A percentile compares a stretch with the other conserved stretches of the same genome.
phyloP scores from a whole-genome alignment of 2,329 filamentous ascomycete species.

The Alternaria brassicae region DNA sequence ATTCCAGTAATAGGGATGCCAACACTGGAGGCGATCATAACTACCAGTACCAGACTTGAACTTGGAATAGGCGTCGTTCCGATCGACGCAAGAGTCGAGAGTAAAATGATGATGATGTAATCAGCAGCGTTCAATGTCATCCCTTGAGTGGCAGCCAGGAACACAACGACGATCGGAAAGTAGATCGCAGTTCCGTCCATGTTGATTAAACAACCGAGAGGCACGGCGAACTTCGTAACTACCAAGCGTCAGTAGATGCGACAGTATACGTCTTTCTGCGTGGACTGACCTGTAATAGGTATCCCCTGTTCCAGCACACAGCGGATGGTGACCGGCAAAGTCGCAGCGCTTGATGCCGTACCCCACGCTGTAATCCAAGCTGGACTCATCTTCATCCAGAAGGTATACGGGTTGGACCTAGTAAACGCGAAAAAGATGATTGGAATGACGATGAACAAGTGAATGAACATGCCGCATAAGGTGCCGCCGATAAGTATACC shows the following conservation, averaged over 20 bases:
- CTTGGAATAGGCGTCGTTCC: slow-evolving; percentile 63
- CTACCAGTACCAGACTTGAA: slow-evolving; percentile 59
- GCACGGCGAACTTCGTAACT: slow-evolving; percentile 57
- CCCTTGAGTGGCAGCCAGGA: slow-evolving; percentile 61
- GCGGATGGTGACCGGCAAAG: slow-evolving; percentile 59
- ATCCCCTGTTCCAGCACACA: slow-evolving; percentile 52
- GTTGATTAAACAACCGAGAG: slow-evolving; percentile 56
- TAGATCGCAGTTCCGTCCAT: slow-evolving; percentile 60
- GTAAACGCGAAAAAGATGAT: slow-evolving; percentile 41
- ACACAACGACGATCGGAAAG: slow-evolving; percentile 62
- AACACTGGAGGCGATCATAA: slow-evolving; percentile 60
- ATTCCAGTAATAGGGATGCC: slow-evolving; percentile 57
- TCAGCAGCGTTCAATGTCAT: slow-evolving; percentile 53
- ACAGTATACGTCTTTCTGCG: neutral
- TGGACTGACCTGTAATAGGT: slow-evolving; percentile 44
- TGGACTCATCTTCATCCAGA: slow-evolving; percentile 58
- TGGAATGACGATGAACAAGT: slow-evolving; percentile 58
- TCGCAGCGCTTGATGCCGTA: slow-evolving; percentile 61
- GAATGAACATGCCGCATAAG: slow-evolving; percentile 57
- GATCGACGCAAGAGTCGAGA: slow-evolving; percentile 61
- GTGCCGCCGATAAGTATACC: slow-evolving; percentile 60
- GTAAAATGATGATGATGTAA: slow-evolving; percentile 59
- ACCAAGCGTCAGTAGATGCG: neutral
- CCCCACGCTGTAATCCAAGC: slow-evolving; percentile 65
- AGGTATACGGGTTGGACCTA: slow-evolving; percentile 57